phyloP scores from a whole-genome alignment of 140 eudicot genomes.

The Senecio squalidus region DNA sequence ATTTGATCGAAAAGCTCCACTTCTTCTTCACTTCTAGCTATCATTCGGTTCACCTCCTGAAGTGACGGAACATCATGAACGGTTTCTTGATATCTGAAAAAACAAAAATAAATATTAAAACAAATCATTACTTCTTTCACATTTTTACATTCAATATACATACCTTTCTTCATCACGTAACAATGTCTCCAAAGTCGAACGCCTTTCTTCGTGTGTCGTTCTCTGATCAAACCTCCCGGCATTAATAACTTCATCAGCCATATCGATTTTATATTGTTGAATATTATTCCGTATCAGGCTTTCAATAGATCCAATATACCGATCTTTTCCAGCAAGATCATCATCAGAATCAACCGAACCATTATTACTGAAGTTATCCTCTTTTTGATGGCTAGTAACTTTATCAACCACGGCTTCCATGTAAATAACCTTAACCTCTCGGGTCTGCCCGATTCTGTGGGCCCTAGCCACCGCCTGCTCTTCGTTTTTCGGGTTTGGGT shows the following conservation, averaged over 20 bases:
- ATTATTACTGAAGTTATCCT: conserved; percentile 69
- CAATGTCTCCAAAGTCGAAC: conserved; percentile 80
- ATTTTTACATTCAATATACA: no score
- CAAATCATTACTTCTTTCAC: no score
- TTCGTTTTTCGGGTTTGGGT: conserved; percentile 96
- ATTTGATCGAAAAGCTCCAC: conserved; percentile 90
- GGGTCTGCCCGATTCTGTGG: conserved; percentile 93
- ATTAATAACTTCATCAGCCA: conserved; percentile 99
- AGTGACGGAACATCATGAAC: conserved; percentile 97
- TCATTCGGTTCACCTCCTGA: conserved; percentile 94
- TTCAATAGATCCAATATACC: conserved; percentile 92
- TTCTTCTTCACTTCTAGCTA: conserved; percentile 97
- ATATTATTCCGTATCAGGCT: conserved; percentile 88
- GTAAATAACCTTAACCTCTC: conserved; percentile 93
- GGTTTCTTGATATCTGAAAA: conserved; percentile 61
- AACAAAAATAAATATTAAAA: not conserved
- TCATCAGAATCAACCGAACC: conserved; percentile 81
- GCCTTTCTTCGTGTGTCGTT: conserved; percentile 96
- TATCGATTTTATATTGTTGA: conserved; percentile 95
- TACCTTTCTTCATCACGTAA: conserved; percentile 89
- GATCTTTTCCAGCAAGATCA: conserved; percentile 96
- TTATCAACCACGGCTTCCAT: conserved; percentile 99
- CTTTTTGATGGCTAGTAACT: conserved; percentile 80
- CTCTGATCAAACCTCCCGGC: conserved; percentile 99
- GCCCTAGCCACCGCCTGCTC: conserved; percentile 99